These are phyloP conservation scores for Scutellospora calospora DNA, from an alignment of 371 early-diverging fungal genomes.

Conservation along the genomic window DNA sequence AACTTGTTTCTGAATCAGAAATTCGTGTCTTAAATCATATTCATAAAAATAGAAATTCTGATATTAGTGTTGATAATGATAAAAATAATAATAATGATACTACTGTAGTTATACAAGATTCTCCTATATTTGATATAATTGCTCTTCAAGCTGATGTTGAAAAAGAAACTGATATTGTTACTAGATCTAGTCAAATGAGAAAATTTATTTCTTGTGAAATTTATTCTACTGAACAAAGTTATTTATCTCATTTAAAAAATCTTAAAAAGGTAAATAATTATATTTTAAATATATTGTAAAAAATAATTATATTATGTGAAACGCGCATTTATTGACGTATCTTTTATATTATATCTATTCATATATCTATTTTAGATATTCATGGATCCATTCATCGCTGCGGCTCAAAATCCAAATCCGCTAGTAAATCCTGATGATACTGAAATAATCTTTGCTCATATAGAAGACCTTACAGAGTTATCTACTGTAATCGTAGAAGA, in stretches of 20 bases:
- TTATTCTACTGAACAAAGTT: conserved; percentile 58
- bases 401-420: conserved; percentile 53
- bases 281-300: neutral
- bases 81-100: neutral
- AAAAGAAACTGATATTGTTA: neutral
- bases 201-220: conserved; percentile 57
- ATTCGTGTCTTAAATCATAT: neutral
- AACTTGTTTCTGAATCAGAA: conserved; percentile 13
- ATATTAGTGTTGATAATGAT: conserved; percentile 1
- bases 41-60: neutral
- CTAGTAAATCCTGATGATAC: conserved; percentile 54
- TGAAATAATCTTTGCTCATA: conserved; percentile 56
- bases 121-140: neutral
- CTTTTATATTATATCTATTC: conserved; percentile 17
- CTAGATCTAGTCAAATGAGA: conserved; percentile 50
- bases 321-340: neutral
- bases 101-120: neutral
- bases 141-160: conserved; percentile 6
- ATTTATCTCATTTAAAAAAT: conserved; percentile 55
- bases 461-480: conserved; percentile 55
- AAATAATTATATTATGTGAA: neutral
- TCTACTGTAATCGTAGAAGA: conserved; percentile 52
- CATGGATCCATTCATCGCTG: conserved; percentile 59
- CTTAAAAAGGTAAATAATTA: conserved; percentile 54
- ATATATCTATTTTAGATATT: conserved; percentile 49